Evolutionary conservation across 805 yeast genomes (phyloP), one percentile per base, ranked within the genome.

Genomic region (Yarrowia osloensis): DNA sequence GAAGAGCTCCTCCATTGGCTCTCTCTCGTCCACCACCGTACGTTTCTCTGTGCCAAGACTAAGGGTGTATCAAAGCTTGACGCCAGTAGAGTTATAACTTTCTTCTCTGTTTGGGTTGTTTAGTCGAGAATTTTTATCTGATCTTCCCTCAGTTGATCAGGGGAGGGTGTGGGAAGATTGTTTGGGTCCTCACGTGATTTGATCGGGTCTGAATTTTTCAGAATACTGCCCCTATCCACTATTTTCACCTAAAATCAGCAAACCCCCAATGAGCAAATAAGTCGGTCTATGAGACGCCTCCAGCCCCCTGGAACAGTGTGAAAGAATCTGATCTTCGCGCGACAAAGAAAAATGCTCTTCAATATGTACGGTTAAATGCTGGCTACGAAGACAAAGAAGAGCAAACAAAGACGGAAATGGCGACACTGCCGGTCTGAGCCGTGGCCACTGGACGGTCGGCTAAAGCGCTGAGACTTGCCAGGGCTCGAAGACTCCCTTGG

Each of bases 71-170:
- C 57, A 33, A 50, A 33, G 37, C 29, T 33, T 21, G 21, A 4
- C 7, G 4, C 19, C 6, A 19, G 5, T 33, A 50, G 29, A 4
- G 13, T 50, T 33, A 13, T 4, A 22, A 31, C 57, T 21, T 50
- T 50, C 13, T 31, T 13, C 29, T 12, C 28, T 7, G 26, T 33
- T 50, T 50, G 57, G 40, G 40, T 21, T 17, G 19, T 8, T 33
- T 50, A 21, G 57, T 33, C 57, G 57, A 50, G 57, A 31, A 12
- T 11, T 28, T 46, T 50, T 50, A 50, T 50, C 57, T 33, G 57
- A 50, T 50, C 57, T 22, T 33, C 28, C n/a, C 26, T 28, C 21
- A 28, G 31, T 26, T 17, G 13, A 19, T 4, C 11, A 7, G 11
- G 15, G 11, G 13, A 19, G 24, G 15, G 17, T 9, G 21, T 11